phyloP scores from a whole-genome alignment of 176 grass and related monocot species.

The Pharus latifolius region DNA sequence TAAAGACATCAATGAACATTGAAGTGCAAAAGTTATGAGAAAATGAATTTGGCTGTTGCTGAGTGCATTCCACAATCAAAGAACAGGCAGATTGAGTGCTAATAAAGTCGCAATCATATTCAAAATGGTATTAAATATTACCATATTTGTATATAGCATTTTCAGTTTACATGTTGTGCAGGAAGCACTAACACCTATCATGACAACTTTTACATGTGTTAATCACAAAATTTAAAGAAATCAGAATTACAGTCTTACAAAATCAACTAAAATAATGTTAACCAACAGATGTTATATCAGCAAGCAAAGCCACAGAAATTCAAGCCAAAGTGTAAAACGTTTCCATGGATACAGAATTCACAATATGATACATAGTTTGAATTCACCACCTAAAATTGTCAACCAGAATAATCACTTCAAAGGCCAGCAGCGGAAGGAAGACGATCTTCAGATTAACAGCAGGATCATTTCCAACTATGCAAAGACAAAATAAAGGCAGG shows the following conservation, averaged over 20 bases:
- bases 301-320: neutral
- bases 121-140: too few species aligned
- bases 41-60: neutral
- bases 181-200: neutral
- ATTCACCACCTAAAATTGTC: constrained; percentile 85
- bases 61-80: neutral
- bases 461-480: constrained; percentile 24
- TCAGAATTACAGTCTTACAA: neutral
- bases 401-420: constrained; percentile 84
- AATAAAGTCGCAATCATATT: too few species aligned
- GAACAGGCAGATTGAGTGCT: neutral
- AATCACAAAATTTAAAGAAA: neutral
- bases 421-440: constrained; percentile 71
- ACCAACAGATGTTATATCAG: neutral
- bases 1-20: too few species aligned
- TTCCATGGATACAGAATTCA: neutral
- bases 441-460: constrained; percentile 87
- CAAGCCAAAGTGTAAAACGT: neutral
- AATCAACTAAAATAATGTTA: neutral
- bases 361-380: neutral
- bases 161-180: neutral
- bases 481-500: neutral
- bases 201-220: neutral
- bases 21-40: too few species aligned
- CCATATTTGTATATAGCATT: neutral